phyloP scores from a whole-genome alignment of 331 rosid genomes.

The Rosa hybrid region DNA sequence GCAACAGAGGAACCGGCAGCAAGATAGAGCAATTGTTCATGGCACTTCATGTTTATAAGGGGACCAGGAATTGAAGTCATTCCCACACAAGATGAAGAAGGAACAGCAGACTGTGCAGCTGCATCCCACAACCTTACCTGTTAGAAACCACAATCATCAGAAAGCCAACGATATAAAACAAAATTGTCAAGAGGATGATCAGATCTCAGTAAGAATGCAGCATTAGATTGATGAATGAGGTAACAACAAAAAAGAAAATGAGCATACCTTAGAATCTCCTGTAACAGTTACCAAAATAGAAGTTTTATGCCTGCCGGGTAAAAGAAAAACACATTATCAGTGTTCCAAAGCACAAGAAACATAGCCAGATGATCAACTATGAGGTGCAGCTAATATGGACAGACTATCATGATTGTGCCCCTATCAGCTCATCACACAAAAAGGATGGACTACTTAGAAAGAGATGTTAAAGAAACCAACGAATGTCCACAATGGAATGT shows the following conservation, averaged over 20 bases:
- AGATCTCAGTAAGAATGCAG: neutral
- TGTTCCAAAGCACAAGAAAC: neutral
- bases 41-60: constrained; percentile 70
- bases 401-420: neutral
- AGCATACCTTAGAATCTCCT: constrained; percentile 75
- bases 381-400: neutral
- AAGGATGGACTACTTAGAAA: neutral
- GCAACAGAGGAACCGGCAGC: constrained; percentile 69
- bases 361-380: neutral
- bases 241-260: neutral
- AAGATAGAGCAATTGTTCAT: constrained; percentile 68
- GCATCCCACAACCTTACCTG: constrained; percentile 92
- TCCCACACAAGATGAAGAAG: constrained; percentile 79
- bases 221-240: neutral
- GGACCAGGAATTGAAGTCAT: constrained; percentile 56
- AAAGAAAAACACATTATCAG: constrained; percentile 16
- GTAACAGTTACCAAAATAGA: constrained; percentile 78
- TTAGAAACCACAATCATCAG: constrained; percentile 25
- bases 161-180: constrained; percentile 1
- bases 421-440: neutral
- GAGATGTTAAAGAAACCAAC: neutral
- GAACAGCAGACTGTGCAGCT: constrained; percentile 48
- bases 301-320: constrained; percentile 52
- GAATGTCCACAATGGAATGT: neutral
- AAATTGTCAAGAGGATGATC: neutral